Evolutionary conservation across 305 asterid species (phyloP).

Genomic region (Fraxinus nigra): DNA sequence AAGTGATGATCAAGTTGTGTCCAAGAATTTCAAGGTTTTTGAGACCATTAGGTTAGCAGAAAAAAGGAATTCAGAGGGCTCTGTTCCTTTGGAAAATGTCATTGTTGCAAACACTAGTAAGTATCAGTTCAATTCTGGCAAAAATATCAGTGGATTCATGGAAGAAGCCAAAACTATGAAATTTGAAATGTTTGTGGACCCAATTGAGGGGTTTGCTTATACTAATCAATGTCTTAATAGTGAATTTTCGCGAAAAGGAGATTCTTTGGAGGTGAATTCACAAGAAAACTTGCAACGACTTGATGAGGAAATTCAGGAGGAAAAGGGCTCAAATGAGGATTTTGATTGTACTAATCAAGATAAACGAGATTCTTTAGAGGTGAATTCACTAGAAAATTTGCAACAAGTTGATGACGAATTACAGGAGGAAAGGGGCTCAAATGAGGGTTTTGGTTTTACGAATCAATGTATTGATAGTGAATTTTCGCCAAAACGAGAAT

Average conservation of each 20-base stretch:
- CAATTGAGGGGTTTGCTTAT: conserved; percentile 27
- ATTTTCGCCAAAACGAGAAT: conserved; percentile 2
- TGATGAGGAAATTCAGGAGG: conserved; percentile 18
- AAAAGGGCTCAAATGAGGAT: conserved; percentile 35
- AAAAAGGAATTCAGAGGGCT: conserved; percentile 27
- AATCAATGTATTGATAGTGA: conserved; percentile 26
- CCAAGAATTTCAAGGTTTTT: conserved; percentile 21
- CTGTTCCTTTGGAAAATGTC: conserved; percentile 38
- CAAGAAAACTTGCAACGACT: conserved; percentile 12
- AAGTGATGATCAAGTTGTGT: conserved; percentile 26
- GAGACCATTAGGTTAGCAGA: conserved; percentile 15
- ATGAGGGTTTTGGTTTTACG: conserved; percentile 26
- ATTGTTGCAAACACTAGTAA: conserved; percentile 30
- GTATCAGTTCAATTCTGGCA: conserved; percentile 39
- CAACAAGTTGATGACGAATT: conserved; percentile 22
- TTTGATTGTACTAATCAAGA: conserved; percentile 19
- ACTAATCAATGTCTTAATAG: conserved; percentile 22
- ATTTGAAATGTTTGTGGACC: conserved; percentile 52
- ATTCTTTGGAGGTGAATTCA: conserved; percentile 2
- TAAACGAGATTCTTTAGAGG: conserved; percentile 2
- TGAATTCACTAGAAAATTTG: conserved; percentile 6
- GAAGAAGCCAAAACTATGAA: conserved; percentile 40
- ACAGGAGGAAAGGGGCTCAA: conserved; percentile 25
- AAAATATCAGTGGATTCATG: conserved; percentile 40
- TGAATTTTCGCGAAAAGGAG: conserved; percentile 1